Evolutionary conservation across 164 flowering plant species (phyloP).

Genomic region (Taxillus chinensis): DNA sequence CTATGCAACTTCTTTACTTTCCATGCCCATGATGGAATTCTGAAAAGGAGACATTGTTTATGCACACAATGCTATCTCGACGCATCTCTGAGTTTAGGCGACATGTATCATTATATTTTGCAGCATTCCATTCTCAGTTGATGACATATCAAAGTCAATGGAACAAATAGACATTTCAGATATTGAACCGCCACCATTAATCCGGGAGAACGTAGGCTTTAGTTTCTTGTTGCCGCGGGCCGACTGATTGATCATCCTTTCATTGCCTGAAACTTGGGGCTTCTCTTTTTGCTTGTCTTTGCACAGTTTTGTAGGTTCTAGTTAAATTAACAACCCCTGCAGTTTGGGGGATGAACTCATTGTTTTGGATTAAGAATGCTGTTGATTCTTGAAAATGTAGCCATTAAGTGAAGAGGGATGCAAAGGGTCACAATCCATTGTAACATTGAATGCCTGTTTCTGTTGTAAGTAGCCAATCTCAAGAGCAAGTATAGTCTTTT

Average conservation of each 20-base stretch:
- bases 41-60: too few species aligned
- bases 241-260: constrained; percentile 20
- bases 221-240: constrained; percentile 74
- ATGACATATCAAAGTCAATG: constrained; percentile 95
- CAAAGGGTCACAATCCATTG: not conserved
- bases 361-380: not conserved
- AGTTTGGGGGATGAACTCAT: not conserved
- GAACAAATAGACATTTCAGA: constrained; percentile 75
- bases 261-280: not conserved
- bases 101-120: constrained; percentile 10
- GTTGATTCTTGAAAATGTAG: not conserved
- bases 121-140: constrained; percentile 96
- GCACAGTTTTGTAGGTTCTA: not conserved
- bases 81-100: too few species aligned
- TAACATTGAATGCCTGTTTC: not conserved
- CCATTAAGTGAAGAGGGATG: too few species aligned
- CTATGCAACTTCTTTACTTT: too few species aligned
- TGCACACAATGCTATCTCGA: too few species aligned
- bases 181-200: constrained; percentile 82
- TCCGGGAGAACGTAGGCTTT: constrained; percentile 87
- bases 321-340: not conserved
- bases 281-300: not conserved
- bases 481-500: too few species aligned
- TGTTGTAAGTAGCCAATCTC: not conserved
- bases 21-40: too few species aligned